Conservation (phyloP, 257 asterid species). For the Nemophila menziesii region DNA sequence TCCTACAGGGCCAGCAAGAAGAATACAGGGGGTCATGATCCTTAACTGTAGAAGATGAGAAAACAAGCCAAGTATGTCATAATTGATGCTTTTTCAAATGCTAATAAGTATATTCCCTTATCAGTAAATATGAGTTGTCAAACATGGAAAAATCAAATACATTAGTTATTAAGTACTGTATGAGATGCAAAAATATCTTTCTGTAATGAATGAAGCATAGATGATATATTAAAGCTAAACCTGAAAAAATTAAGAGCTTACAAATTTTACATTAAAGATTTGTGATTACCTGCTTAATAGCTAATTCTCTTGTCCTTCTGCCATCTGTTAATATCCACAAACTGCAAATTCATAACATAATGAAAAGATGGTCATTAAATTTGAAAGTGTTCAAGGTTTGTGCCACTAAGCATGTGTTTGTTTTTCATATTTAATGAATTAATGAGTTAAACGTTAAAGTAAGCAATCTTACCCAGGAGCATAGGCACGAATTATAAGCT, state of each 20-base stretch:
- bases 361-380: slow-evolving; percentile 10
- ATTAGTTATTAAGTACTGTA: background rate
- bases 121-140: too few species aligned
- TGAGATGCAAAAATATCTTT: background rate
- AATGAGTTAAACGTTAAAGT: too few species aligned
- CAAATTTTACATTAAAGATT: slow-evolving; percentile 8
- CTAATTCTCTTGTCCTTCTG: slow-evolving; percentile 26
- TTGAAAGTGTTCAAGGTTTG: background rate
- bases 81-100: too few species aligned
- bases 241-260: background rate
- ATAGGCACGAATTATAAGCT: slow-evolving; percentile 24
- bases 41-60: slow-evolving; percentile 18
- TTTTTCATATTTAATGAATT: too few species aligned
- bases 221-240: background rate
- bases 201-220: background rate
- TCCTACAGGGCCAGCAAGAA: slow-evolving; percentile 40
- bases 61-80: background rate
- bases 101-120: too few species aligned
- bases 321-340: slow-evolving; percentile 34
- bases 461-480: slow-evolving; percentile 34
- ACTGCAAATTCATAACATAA: slow-evolving; percentile 15
- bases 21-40: slow-evolving; percentile 32
- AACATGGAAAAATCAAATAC: background rate
- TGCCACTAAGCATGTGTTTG: background rate
- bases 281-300: slow-evolving; percentile 28